Conservation (phyloP, 2,329 filamentous ascomycete species). For the Aspergillus sclerotialis region DNA sequence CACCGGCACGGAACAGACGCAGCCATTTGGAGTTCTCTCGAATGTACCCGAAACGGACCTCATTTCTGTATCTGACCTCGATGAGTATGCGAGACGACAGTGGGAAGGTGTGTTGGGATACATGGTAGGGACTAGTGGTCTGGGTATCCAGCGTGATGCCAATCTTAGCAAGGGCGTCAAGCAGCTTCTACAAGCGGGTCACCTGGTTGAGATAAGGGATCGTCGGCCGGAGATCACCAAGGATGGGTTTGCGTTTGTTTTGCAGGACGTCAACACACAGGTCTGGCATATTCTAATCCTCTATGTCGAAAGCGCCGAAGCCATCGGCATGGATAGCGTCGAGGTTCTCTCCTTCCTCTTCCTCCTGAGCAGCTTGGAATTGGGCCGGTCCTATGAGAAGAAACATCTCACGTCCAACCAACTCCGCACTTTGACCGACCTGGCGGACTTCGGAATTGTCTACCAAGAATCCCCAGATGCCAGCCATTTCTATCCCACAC, state of each 20-base stretch:
- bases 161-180: slow-evolving; percentile 71
- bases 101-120: slow-evolving; percentile 97
- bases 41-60: slow-evolving; percentile 54
- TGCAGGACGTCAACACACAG: slow-evolving; percentile 93
- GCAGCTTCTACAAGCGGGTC: slow-evolving; percentile 70
- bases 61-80: slow-evolving; percentile 66
- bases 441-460: slow-evolving; percentile 88
- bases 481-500: slow-evolving; percentile 72
- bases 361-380: slow-evolving; percentile 84
- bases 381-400: slow-evolving; percentile 86
- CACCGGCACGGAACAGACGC: slow-evolving; percentile 75
- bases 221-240: slow-evolving; percentile 71
- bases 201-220: slow-evolving; percentile 62
- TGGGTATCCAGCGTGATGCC: slow-evolving; percentile 41
- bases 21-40: slow-evolving; percentile 86
- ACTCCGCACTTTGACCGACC: slow-evolving; percentile 78
- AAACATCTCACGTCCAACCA: slow-evolving; percentile 74
- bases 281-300: slow-evolving; percentile 93
- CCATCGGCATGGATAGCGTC: slow-evolving; percentile 72
- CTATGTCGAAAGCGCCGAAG: slow-evolving; percentile 79
- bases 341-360: slow-evolving; percentile 96
- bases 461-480: slow-evolving; percentile 51
- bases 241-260: slow-evolving; percentile 85
- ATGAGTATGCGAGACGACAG: slow-evolving; percentile 76
- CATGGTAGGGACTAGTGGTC: slow-evolving; percentile 60